Base-by-base conservation (phyloP, 2,329 filamentous ascomycete species). In the Monosporascus sp. region DNA sequence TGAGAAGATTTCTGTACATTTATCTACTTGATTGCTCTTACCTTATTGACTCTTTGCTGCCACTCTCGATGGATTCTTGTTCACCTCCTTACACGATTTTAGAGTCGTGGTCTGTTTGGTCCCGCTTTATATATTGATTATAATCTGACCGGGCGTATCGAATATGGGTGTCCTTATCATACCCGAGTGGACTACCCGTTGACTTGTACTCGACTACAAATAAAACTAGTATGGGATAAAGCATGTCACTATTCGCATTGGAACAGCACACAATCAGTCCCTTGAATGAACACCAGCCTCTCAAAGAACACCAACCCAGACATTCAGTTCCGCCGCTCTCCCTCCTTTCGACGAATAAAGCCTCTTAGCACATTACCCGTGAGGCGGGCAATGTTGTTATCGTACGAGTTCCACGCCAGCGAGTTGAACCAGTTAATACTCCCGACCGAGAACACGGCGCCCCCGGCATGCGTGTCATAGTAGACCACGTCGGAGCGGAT, bases 361-460 rank as follows among this genome's bases (percentile, higher is more conserved):
- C 39, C 49, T 27, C 45, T 46, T 6, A 51, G 22, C n/a, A 65
- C 60, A 44, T 65, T 65, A 2, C 49, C 53, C 0, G 63, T 65
- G 27, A 64, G 24, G 20, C 47, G 50, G n/a, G 63, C 63, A 8
- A 63, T 56, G 43, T 62, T 63, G 53, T 65, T 65, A 5, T 61
- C 43, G 51, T 60, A 65, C 22, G 52, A 50, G 25, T 65, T 55
- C 52, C 55, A 65, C 2, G 48, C 63, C 31, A 65, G 46, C 39
- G 56, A 58, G 35, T 55, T 55, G 38, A 49, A 60, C 62, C 63
- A 65, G 49, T 62, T 64, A 44, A 65, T 65, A 49, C 61, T 63
- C 3, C 63, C 63, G n/a, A 65, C 63, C 2, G 47, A 46, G 43
- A 51, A 47, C 18, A 51, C 43, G 31, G 49, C 41, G 7, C 62